Evolutionary conservation across 1,284 basidiomycete species (phyloP).

Genomic region (Apiotrichum domesticum): DNA sequence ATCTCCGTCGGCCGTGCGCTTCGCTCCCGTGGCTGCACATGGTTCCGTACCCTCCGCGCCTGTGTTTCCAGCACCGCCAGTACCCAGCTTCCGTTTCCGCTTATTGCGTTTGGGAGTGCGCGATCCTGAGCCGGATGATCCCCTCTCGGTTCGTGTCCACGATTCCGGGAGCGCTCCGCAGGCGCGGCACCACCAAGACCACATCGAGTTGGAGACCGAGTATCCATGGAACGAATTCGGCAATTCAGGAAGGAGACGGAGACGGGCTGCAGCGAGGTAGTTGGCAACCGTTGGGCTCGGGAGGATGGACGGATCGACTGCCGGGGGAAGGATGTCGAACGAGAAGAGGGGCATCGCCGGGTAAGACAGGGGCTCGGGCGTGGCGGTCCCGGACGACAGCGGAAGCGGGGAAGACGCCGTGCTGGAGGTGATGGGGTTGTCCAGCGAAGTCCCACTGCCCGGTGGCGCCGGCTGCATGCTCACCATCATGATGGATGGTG

Average conservation of each 20-base stretch:
- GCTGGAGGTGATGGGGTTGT: neutral
- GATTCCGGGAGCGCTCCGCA: constrained; percentile 25
- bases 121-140: neutral
- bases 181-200: constrained; percentile 25
- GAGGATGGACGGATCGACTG: constrained; percentile 9
- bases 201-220: neutral
- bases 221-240: constrained; percentile 1
- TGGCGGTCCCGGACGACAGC: neutral
- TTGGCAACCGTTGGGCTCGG: constrained; percentile 3
- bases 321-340: constrained; percentile 6
- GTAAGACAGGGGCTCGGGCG: neutral
- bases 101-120: neutral
- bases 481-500: neutral
- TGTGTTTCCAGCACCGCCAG: no score
- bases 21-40: no score
- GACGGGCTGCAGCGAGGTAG: constrained; percentile 13
- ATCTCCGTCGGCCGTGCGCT: no score
- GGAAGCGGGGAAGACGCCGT: neutral
- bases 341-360: neutral
- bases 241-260: constrained; percentile 10
- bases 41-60: no score
- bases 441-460: no score
- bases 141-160: neutral
- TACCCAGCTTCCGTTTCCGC: neutral
- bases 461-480: constrained; percentile 1